phyloP scores from a whole-genome alignment of 352 stramenopile species.

The Phytopythium sindhum region DNA sequence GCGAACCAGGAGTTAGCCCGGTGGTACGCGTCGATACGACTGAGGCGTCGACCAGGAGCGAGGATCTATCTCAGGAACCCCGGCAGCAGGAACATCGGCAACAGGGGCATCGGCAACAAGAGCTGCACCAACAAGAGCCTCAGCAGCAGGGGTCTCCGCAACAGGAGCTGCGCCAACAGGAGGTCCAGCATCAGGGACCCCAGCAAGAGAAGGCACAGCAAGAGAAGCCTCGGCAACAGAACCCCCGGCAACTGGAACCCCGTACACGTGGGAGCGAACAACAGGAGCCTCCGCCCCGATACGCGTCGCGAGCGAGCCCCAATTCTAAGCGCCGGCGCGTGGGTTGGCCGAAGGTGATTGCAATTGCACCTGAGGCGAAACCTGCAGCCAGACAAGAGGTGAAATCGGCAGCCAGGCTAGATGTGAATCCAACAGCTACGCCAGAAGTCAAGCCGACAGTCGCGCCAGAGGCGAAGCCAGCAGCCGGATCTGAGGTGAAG shows the following conservation, averaged over 20 bases:
- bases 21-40: neutral
- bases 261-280: neutral
- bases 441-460: too few relatives aligned
- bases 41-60: neutral
- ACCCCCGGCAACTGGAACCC: too few relatives aligned
- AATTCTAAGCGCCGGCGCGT: neutral
- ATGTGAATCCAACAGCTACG: too few relatives aligned
- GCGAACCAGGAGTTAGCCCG: neutral
- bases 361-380: neutral
- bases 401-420: too few relatives aligned
- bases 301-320: neutral
- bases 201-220: neutral
- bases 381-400: too few relatives aligned
- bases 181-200: neutral
- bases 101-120: too few relatives aligned
- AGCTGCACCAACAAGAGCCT: too few relatives aligned
- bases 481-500: neutral
- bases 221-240: neutral
- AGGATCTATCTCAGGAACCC: neutral
- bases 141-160: neutral
- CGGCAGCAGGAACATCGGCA: neutral
- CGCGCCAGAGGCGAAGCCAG: neutral
- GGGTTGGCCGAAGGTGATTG: neutral
- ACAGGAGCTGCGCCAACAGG: too few relatives aligned
- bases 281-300: neutral